These are phyloP conservation scores for Piromyces sp. DNA, from an alignment of 192 early-diverging fungal genomes.

Conservation along the genomic window DNA sequence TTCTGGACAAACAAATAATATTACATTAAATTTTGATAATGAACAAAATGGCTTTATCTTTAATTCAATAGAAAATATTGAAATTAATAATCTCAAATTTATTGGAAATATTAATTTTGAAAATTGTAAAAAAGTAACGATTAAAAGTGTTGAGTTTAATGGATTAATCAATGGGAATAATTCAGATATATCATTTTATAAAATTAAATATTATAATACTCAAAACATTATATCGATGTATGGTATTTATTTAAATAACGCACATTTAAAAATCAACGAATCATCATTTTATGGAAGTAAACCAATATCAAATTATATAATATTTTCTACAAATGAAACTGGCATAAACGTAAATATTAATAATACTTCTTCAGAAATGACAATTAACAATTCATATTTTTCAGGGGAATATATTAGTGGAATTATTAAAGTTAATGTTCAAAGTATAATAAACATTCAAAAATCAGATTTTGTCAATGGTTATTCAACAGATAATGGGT, in stretches of 20 bases:
- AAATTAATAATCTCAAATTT: not conserved
- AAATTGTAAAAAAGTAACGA: not conserved
- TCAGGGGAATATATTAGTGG: not conserved
- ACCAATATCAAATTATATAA: not conserved
- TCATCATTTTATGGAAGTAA: not conserved
- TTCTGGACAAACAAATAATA: not conserved
- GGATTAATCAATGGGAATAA: not conserved
- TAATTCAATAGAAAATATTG: not conserved
- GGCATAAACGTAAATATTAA: no score
- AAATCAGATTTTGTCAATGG: not conserved
- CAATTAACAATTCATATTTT: not conserved
- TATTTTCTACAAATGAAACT: no score
- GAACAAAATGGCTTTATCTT: not conserved
- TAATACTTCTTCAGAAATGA: no score
- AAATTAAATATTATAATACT: not conserved
- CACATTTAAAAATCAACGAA: not conserved
- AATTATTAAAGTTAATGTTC: not conserved
- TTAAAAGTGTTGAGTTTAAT: not conserved
- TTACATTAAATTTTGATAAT: not conserved
- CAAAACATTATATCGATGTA: not conserved
- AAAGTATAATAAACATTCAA: not conserved
- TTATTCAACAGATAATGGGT: not conserved
- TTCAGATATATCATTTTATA: not conserved
- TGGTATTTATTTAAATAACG: not conserved
- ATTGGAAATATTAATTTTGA: not conserved